Conservation (phyloP, 768 basidiomycete species). For the Auriculariales sp. region DNA sequence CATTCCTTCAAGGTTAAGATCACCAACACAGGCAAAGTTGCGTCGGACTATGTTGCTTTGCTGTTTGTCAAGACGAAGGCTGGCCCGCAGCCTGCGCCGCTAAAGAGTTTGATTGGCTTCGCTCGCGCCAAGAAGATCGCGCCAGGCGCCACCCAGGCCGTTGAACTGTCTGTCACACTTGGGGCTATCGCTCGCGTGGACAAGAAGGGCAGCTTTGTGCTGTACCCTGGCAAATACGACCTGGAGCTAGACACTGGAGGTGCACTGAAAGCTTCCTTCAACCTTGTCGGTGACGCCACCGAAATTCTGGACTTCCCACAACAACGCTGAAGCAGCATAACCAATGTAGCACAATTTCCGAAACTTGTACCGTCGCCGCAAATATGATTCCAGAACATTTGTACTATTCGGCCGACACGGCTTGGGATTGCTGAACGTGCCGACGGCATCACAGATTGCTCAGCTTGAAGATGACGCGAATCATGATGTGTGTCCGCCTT, state of each 20-base stretch:
- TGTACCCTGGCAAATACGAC: conserved; percentile 31
- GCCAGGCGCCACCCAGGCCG: conserved; percentile 16
- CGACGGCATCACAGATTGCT: no score
- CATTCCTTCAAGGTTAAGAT: conserved; percentile 34
- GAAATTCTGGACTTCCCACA: conserved; percentile 30
- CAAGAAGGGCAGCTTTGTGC: conserved; percentile 26
- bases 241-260: conserved; percentile 27
- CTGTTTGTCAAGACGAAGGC: conserved; percentile 33
- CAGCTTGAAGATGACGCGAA: no score
- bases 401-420: no score
- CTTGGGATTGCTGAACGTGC: no score
- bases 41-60: conserved; percentile 42
- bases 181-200: conserved; percentile 37
- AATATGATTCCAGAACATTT: no score
- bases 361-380: no score
- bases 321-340: no score
- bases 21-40: conserved; percentile 30
- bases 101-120: conserved; percentile 37
- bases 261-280: conserved; percentile 25
- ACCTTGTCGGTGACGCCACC: conserved; percentile 25
- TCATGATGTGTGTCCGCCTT: no score
- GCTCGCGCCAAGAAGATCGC: conserved; percentile 23
- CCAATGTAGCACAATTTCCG: no score
- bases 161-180: conserved; percentile 28
- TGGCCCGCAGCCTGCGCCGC: conserved; percentile 36